Evolutionary conservation across 1,284 basidiomycete genomes (phyloP), one percentile per base, ranked within the genome.

Genomic region (Sanghuangporus weigelae): DNA sequence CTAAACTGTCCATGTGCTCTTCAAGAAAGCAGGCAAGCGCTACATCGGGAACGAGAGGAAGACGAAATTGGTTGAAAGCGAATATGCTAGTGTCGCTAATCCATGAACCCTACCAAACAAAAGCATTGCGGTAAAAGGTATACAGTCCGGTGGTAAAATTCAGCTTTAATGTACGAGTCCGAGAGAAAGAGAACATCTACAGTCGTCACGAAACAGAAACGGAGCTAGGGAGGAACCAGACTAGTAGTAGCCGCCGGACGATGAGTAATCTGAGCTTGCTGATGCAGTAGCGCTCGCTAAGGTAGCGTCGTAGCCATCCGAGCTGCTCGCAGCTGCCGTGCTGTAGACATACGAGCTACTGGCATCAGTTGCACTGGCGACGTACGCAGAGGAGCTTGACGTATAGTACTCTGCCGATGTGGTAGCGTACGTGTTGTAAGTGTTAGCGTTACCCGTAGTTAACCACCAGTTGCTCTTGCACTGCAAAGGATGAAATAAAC

Each of bases 381-480:
- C 26, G 61, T 68, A 60, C 19, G 59, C 60, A 62, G 49, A 57
- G 57, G 46, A 61, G 59, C 54, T 69, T 67, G 51, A 63, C 65
- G 54, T 67, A 48, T 69, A 63, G 36, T 62, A 53, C 19, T 70
- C 67, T n/a, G 70, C 66, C 51, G 73, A 50, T 53, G 71, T 64
- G 44, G 71, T 68, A 63, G 76, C 77, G 68, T 86, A 86, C 12
- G 83, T 83, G 74, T 83, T 84, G 69, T 75, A 76, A 62, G 63
- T 67, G 75, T 82, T 76, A 76, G 75, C 78, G 76, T 82, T 86
- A 23, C 84, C 84, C 16, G 74, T 64, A 12, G 71, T 78, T 71
- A 87, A 71, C 57, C 76, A 77, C 78, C 80, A 86, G 64, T 72
- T 71, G 46, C 79, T 82, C 77, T 86, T 84, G 80, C 86, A 87